Base-by-base conservation (phyloP, 73 alveolate species). In the Uronychia setigera region DNA sequence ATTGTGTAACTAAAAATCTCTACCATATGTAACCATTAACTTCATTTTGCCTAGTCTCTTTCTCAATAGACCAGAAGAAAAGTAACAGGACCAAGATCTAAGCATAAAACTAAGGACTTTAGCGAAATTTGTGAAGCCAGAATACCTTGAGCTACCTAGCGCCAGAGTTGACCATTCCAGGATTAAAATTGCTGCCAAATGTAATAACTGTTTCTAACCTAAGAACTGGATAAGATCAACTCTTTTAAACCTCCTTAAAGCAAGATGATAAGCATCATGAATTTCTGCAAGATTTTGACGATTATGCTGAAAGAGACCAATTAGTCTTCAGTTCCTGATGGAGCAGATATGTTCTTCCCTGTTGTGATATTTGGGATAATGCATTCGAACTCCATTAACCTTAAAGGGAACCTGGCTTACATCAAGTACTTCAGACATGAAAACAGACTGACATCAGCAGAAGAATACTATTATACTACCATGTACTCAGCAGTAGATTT, bases 281-380 rank as follows among this genome's bases (percentile, higher is more conserved):
- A 82, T 74, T 33, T 77, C 31, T 82, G 89, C 34, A 60, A 74
- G 32, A 58, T 82, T 0, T 30, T 82, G n/a, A 57, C 82, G 1
- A 33, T 82, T 1, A 82, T 82, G 89, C 83, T 82, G 34, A 67
- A 82, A 35, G 89, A 82, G 26, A 82, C 89, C 0, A 75, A 74
- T 31, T 29, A 46, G 34, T 28, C 60, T 1, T 30, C 31, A 28
- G 32, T 9, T 9, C 77, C 75, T 28, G 89, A 82, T n/a, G 89
- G 89, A 5, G 89, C 89, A 58, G 89, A 82, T 74, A 58, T 82
- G 89, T 82, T 82, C 78, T 82, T 82, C 78, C 89, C 89, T 25
- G 14, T 76, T 5, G 58, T 82, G 29, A 82, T 82, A 0, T 82
- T 58, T 58, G 29, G 30, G 26, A 57, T 74, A n/a, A 33, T 82